A percentile compares a stretch with the other conserved stretches of the same genome.
These are phyloP conservation scores for Naganishia randhawae DNA, from an alignment of 768 basidiomycete species.

Conservation along the genomic window DNA sequence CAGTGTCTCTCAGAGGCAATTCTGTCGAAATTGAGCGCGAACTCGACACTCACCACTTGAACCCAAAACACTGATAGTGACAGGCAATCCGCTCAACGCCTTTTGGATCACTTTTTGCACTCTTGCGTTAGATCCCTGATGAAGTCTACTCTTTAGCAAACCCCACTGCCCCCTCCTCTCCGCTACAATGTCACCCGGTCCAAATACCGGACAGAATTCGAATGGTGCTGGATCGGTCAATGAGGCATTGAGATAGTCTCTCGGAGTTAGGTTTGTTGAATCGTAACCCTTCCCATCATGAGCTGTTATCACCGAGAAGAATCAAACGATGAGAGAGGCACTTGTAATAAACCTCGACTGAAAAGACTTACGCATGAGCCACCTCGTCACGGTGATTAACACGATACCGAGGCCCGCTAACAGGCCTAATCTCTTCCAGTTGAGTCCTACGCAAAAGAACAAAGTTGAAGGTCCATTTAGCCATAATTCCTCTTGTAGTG, in stretches of 20 bases:
- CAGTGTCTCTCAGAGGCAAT: no score
- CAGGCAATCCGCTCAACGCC: constrained; percentile 75
- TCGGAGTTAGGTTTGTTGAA: constrained; percentile 54
- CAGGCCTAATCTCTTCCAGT: constrained; percentile 13
- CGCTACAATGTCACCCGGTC: constrained; percentile 74
- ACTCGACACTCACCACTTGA: constrained; percentile 67
- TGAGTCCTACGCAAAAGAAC: constrained; percentile 2
- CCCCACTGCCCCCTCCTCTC: constrained; percentile 70
- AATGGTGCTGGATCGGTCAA: constrained; percentile 64
- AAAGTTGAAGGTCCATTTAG: not conserved
- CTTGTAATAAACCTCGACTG: not conserved
- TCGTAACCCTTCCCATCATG: constrained; percentile 11
- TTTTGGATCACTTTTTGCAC: constrained; percentile 77
- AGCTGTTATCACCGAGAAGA: not conserved
- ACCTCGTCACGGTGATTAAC: constrained; percentile 23
- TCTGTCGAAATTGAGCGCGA: not conserved
- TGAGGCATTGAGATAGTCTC: constrained; percentile 75
- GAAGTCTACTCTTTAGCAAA: constrained; percentile 69
- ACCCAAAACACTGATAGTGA: constrained; percentile 84
- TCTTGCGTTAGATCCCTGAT: constrained; percentile 74
- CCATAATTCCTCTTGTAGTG: not conserved
- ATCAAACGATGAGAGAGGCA: not conserved
- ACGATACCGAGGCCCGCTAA: constrained; percentile 11
- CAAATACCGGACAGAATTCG: constrained; percentile 82
- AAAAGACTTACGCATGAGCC: constrained; percentile 21